Base-by-base conservation (phyloP, 495 filamentous ascomycete species). In the Lophiostoma macrostomum region DNA sequence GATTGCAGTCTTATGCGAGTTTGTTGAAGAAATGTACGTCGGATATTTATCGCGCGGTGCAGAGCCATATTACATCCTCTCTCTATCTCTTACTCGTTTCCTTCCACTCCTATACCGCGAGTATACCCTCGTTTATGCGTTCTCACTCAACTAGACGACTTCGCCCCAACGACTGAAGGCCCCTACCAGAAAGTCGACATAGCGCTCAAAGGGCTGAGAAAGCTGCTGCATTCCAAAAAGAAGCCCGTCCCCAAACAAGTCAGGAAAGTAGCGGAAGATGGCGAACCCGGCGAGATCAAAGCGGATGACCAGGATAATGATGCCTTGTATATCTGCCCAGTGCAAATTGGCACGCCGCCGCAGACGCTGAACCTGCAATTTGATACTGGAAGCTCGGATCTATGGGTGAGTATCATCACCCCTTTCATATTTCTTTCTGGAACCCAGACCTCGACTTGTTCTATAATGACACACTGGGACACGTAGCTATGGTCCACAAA, bases 291-390 rank as follows among this genome's bases (percentile, higher is more conserved):
- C 7, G 74, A 84, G 13, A 83, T 88, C 13, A 72, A 73, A 0
- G 83, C 83, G n/a, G 79, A 87, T 18, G 87, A 90, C 65, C 73
- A 82, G 50, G 85, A 90, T 69, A 84, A 88, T 56, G 86, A 90
- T 51, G 73, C 78, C 19, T 68, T 80, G 72, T 89, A 88, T 59
- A 75, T 90, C 28, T 85, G 80, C 41, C 71, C 77, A 42, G 78
- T 90, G 34, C 52, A 64, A 5, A 84, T 90, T 58, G 87, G 87
- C 24, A 85, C 80, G 0, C 85, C 85, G 8, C 70, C 73, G 2
- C 85, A 90, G 73, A 82, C 68, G 31, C 43, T 88, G 49, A 77
- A 71, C 40, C 64, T 90, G 39, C 82, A 89, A 64, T 88, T 90
- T 58, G 86, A 91, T 68, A 88, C 86, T 24, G 87, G 85, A 10